These are phyloP conservation scores for Chimonanthus salicifolius DNA, from an alignment of 164 flowering plant species.

Conservation along the genomic window DNA sequence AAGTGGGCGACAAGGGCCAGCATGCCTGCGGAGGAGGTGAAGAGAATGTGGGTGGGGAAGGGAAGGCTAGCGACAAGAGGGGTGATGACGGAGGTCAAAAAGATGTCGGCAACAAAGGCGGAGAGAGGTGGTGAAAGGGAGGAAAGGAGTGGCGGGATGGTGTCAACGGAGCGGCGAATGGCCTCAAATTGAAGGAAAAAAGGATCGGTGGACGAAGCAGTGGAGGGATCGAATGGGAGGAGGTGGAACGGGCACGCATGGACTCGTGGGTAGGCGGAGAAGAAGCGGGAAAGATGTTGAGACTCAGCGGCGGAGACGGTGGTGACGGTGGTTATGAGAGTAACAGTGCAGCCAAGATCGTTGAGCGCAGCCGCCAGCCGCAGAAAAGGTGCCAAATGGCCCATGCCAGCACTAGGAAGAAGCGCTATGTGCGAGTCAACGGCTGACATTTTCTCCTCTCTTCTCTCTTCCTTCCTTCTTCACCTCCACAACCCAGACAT, in stretches of 20 bases:
- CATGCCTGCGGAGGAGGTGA: slow-evolving; percentile 37
- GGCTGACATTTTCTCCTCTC: too few species aligned
- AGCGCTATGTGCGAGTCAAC: slow-evolving; percentile 18
- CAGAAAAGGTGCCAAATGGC: slow-evolving; percentile 27
- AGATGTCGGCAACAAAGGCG: slow-evolving; percentile 20
- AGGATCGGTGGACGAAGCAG: slow-evolving; percentile 24
- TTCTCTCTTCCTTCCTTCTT: too few species aligned
- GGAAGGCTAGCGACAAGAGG: slow-evolving; percentile 7
- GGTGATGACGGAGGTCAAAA: slow-evolving; percentile 9
- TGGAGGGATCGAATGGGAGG: slow-evolving; percentile 16
- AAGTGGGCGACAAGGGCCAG: slow-evolving; percentile 21
- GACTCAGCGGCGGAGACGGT: slow-evolving; percentile 21
- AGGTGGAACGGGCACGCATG: slow-evolving; percentile 13
- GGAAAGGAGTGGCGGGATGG: slow-evolving; percentile 24
- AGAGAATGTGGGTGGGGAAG: slow-evolving; percentile 32
- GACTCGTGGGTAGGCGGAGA: slow-evolving; percentile 16
- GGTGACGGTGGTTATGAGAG: slow-evolving; percentile 14
- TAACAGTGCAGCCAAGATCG: slow-evolving; percentile 10
- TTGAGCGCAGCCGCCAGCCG: slow-evolving; percentile 19
- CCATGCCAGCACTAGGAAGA: slow-evolving; percentile 39
- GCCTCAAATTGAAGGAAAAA: slow-evolving; percentile 36
- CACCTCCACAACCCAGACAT: too few species aligned
- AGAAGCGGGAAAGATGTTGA: slow-evolving; percentile 10
- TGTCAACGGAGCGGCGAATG: slow-evolving; percentile 31
- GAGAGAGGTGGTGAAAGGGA: slow-evolving; percentile 22